Evolutionary conservation across 1,139 yeast species (phyloP), one percentile per base, ranked within the genome.

Genomic region (Eremothecium cymbalariae): DNA sequence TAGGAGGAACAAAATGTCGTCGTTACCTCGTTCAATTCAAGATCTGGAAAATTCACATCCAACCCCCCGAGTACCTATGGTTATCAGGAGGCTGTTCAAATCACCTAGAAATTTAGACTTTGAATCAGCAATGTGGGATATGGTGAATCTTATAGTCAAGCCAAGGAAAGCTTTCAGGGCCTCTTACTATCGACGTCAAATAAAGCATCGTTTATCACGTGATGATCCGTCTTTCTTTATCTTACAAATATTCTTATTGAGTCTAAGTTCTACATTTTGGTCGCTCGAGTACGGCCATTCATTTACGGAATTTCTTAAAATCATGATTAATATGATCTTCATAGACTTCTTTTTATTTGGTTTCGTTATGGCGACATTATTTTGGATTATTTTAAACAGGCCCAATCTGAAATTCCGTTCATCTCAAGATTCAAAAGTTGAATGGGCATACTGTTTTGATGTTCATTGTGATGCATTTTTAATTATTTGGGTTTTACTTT

Each of bases 391-490:
- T 25, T 76, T 85, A 20, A 82, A 81, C 53, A 68, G 68, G 46
- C 43, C 50, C 11, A 66, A 82, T 41, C 69, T 84, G 43, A 64
- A 64, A 37, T 62, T 62, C 28, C 50, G 48, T 23, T 47, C 53
- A 9, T 51, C 62, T 2, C 60, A 64, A 35, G 69, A 72, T 28
- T 74, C 74, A 36, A 73, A 75, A 44, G 67, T 86, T 32, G 95
- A 85, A 53, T 86, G 95, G 95, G 88, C 90, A 0, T 86, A 84
- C 55, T 85, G 96, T 60, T 86, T 86, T 57, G 96, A 86, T 53
- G 78, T 86, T 17, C 96, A 86, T 58, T 85, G 95, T 61, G 86
- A 86, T 58, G 74, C 95, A 22, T 86, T 84, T 50, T 63, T 86
- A 46, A 66, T 82, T 18, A 77, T 86, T 37, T 85, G 94, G 94